These are phyloP conservation scores for Chaetomium olivaceum DNA, from an alignment of 2,329 filamentous ascomycete species.

Conservation along the genomic window DNA sequence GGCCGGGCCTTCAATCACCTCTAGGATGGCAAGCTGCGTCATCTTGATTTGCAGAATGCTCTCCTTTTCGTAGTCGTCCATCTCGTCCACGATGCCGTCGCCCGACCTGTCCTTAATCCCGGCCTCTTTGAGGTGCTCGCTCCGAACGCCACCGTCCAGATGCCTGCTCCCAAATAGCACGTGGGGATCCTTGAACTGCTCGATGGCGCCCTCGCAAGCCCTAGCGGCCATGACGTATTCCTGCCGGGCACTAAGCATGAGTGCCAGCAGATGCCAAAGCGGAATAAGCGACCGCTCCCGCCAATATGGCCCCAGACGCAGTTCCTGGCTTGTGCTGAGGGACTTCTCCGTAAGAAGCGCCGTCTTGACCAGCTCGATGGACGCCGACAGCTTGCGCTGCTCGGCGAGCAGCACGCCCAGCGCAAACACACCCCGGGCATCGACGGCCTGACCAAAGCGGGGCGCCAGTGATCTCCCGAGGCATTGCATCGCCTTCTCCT, in stretches of 20 bases:
- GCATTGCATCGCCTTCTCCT: slow-evolving; percentile 73
- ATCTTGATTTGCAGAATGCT: slow-evolving; percentile 92
- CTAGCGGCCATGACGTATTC: slow-evolving; percentile 78
- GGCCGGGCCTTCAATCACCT: slow-evolving; percentile 79
- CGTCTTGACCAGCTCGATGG: slow-evolving; percentile 78
- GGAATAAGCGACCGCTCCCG: slow-evolving; percentile 70
- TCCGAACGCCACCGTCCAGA: slow-evolving; percentile 52
- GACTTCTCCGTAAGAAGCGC: slow-evolving; percentile 65
- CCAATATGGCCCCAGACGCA: slow-evolving; percentile 54
- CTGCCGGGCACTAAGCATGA: slow-evolving; percentile 82
- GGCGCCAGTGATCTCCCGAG: slow-evolving; percentile 72
- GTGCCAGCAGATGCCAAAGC: slow-evolving; percentile 85
- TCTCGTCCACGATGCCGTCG: slow-evolving; percentile 68
- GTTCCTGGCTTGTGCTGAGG: slow-evolving; percentile 46
- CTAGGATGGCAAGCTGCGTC: slow-evolving; percentile 83
- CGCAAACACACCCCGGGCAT: slow-evolving; percentile 76
- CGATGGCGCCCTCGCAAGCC: slow-evolving; percentile 87
- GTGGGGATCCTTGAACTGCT: slow-evolving; percentile 75
- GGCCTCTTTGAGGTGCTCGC: slow-evolving; percentile 65
- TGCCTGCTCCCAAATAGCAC: slow-evolving; percentile 67
- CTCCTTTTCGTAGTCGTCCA: slow-evolving; percentile 83
- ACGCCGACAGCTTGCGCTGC: slow-evolving; percentile 74
- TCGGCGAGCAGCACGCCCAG: slow-evolving; percentile 86
- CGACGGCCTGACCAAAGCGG: slow-evolving; percentile 64
- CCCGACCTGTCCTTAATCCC: slow-evolving; percentile 40